Conservation (phyloP, 805 yeast genomes). For the Cyberlindnera meyerae region DNA sequence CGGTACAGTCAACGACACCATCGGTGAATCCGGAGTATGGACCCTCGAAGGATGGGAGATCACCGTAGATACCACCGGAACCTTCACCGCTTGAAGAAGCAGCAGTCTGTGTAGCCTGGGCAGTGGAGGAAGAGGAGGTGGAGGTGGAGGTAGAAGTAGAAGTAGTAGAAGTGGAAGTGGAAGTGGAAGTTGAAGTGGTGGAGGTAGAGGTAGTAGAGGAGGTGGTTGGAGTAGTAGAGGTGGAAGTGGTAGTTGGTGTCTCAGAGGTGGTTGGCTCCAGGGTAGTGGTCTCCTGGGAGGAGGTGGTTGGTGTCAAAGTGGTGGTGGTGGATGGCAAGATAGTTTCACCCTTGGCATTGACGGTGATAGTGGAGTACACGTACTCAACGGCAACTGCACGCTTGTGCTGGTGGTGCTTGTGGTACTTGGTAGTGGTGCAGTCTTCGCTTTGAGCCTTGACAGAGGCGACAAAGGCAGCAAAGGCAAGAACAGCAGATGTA, state of each 20-base stretch:
- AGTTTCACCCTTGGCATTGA: conserved; percentile 44
- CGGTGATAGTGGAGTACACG: conserved; percentile 51
- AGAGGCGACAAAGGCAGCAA: conserved; percentile 9
- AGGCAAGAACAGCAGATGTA: conserved; percentile 10
- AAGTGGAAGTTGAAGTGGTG: conserved; percentile 18
- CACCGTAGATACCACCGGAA: conserved; percentile 42
- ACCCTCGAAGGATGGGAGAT: conserved; percentile 47
- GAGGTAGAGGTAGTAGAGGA: conserved; percentile 17
- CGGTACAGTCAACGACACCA: conserved; percentile 61
- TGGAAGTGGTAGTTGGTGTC: conserved; percentile 15
- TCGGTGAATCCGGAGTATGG: conserved; percentile 64
- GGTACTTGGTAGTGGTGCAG: conserved; percentile 19
- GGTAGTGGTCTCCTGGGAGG: conserved; percentile 3
- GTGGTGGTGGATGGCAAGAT: conserved; percentile 22
- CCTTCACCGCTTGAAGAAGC: conserved; percentile 20
- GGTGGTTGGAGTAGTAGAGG: conserved; percentile 16
- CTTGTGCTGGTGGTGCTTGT: conserved; percentile 44
- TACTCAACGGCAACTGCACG: conserved; percentile 49
- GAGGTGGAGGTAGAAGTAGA: conserved; percentile 22
- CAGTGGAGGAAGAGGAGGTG: conserved; percentile 7
- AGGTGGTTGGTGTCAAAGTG: conserved; percentile 8
- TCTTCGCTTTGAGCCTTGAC: conserved; percentile 14
- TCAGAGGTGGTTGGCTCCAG: conserved; percentile 7
- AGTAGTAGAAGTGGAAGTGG: conserved; percentile 25
- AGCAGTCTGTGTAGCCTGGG: conserved; percentile 16